Percentiles rank a stretch among this genome's conserved stretches.
phyloP scores from a whole-genome alignment of 371 early-diverging fungal species.

The Lichtheimia ornata region DNA sequence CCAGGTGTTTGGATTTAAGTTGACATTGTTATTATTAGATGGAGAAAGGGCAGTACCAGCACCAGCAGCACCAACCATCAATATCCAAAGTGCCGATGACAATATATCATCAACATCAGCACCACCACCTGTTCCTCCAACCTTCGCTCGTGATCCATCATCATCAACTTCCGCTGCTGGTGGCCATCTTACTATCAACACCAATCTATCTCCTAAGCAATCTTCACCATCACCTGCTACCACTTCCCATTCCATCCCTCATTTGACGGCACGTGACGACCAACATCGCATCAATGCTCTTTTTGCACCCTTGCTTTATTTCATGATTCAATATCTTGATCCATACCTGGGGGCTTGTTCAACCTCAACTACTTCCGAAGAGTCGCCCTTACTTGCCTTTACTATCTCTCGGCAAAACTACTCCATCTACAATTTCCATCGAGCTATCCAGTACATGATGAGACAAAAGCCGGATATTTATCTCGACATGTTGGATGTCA shows the following conservation, averaged over 20 bases:
- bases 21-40: neutral
- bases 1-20: too few species aligned
- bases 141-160: slow-evolving; percentile 8
- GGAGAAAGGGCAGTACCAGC: neutral
- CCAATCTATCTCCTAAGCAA: slow-evolving; percentile 19
- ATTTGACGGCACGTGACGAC: neutral
- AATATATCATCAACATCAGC: neutral
- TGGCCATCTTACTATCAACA: slow-evolving; percentile 45
- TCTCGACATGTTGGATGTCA: slow-evolving; percentile 54
- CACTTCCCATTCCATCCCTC: neutral
- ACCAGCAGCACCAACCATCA: slow-evolving; percentile 36
- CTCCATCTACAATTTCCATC: slow-evolving; percentile 49
- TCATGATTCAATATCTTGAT: slow-evolving; percentile 50
- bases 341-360: slow-evolving; percentile 31
- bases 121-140: too few species aligned
- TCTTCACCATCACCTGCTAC: slow-evolving; percentile 15
- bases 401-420: slow-evolving; percentile 26
- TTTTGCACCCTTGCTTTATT: slow-evolving; percentile 43
- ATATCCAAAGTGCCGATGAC: slow-evolving; percentile 39
- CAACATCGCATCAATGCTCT: slow-evolving; percentile 29
- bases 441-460: slow-evolving; percentile 51
- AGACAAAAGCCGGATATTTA: slow-evolving; percentile 55
- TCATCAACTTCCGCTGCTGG: slow-evolving; percentile 9
- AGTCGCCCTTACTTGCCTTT: slow-evolving; percentile 19
- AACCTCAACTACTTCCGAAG: slow-evolving; percentile 2